Evolutionary conservation across 768 basidiomycete species (phyloP).

Genomic region (Ephemerocybe angulata): DNA sequence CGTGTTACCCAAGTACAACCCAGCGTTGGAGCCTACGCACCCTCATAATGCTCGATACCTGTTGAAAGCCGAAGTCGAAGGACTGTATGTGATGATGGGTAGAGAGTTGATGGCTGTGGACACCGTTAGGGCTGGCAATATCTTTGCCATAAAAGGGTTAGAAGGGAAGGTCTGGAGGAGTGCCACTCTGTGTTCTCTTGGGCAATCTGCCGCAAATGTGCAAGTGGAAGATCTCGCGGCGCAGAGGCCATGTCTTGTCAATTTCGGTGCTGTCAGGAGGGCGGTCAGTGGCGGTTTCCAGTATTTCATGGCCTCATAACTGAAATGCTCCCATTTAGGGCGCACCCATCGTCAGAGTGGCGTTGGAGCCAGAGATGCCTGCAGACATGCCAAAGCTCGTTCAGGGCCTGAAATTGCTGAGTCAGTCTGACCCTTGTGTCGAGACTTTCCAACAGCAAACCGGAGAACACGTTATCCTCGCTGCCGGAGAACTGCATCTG

Average conservation of each 20-base stretch:
- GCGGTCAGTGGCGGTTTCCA: conserved; percentile 42
- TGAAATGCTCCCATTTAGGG: conserved; percentile 39
- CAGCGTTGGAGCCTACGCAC: conserved; percentile 56
- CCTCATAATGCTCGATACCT: conserved; percentile 66
- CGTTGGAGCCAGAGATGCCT: conserved; percentile 78
- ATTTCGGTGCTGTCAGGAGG: conserved; percentile 69
- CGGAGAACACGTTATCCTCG: conserved; percentile 94
- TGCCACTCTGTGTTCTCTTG: conserved; percentile 81
- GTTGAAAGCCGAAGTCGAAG: conserved; percentile 57
- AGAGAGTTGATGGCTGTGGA: conserved; percentile 84
- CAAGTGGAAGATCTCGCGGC: conserved; percentile 28
- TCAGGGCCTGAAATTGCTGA: conserved; percentile 80
- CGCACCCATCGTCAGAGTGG: conserved; percentile 92
- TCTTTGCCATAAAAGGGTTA: conserved; percentile 88
- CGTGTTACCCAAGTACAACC: conserved; percentile 84
- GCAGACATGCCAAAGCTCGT: conserved; percentile 89
- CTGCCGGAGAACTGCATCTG: conserved; percentile 92
- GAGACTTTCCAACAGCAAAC: conserved; percentile 97
- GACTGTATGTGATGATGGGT: conserved; percentile 97
- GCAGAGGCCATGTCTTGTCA: conserved; percentile 59
- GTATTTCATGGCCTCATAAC: neutral
- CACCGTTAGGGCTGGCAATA: conserved; percentile 84
- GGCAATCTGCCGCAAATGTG: conserved; percentile 38
- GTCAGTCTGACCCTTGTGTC: conserved; percentile 95
- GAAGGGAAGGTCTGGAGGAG: conserved; percentile 88